phyloP scores from a whole-genome alignment of 306 rosid species.

The Lupinus albus region DNA sequence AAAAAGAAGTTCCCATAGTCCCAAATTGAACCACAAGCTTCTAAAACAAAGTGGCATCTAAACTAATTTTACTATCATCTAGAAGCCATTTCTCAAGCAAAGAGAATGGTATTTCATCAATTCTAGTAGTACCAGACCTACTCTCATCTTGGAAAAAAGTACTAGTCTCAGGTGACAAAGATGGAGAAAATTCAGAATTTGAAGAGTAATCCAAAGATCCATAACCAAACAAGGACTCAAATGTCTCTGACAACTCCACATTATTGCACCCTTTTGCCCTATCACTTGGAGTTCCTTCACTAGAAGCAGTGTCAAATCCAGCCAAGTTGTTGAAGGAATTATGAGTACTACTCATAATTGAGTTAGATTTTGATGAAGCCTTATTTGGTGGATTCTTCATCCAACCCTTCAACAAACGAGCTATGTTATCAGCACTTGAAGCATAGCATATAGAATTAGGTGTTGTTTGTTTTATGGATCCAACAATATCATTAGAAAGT shows the following conservation, averaged over 20 bases:
- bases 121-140: conserved; percentile 38
- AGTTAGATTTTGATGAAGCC: conserved; percentile 31
- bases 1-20: conserved; percentile 29
- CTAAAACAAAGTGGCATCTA: conserved; percentile 43
- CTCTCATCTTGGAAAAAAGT: conserved; percentile 63
- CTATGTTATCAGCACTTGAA: conserved; percentile 75
- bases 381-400: conserved; percentile 59
- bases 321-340: conserved; percentile 40
- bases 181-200: conserved; percentile 61
- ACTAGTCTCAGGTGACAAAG: conserved; percentile 54
- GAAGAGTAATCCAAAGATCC: conserved; percentile 62
- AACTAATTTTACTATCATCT: conserved; percentile 61
- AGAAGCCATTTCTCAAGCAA: conserved; percentile 87
- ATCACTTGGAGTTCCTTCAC: conserved; percentile 50
- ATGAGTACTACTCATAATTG: conserved; percentile 31
- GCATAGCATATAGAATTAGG: conserved; percentile 55
- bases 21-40: conserved; percentile 12
- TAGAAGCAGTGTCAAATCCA: conserved; percentile 53
- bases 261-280: conserved; percentile 27
- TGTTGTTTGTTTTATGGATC: conserved; percentile 30
- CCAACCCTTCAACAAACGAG: conserved; percentile 75
- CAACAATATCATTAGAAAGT: conserved; percentile 13
- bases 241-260: conserved; percentile 45
- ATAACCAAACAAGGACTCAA: conserved; percentile 56
- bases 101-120: conserved; percentile 51